Percentiles rank a stretch among this genome's conserved stretches.
phyloP scores from a whole-genome alignment of 2,329 filamentous ascomycete genomes.

The Sclerotinia glacialis region DNA sequence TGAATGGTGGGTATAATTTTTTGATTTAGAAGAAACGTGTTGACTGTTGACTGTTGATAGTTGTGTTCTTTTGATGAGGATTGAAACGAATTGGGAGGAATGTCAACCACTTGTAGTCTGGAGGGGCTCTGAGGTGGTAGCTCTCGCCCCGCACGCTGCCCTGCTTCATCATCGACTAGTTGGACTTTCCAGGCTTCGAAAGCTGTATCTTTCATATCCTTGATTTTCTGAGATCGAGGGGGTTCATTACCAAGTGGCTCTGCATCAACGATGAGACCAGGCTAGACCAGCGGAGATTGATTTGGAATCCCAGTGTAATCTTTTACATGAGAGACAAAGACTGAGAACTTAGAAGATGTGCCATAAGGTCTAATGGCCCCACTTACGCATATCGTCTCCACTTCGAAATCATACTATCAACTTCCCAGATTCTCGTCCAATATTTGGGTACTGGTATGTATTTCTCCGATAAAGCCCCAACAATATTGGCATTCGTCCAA shows the following conservation, averaged over 20 bases:
- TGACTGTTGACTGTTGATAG: background rate
- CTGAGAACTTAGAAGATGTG: background rate
- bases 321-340: background rate
- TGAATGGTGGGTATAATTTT: constrained; percentile 9
- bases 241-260: constrained; percentile 6
- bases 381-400: background rate
- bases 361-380: background rate
- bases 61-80: background rate
- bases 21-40: background rate
- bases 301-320: background rate
- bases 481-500: background rate
- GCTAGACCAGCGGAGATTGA: background rate
- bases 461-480: background rate
- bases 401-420: background rate
- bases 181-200: background rate
- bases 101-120: constrained; percentile 3
- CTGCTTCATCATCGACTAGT: constrained; percentile 8
- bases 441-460: background rate
- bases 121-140: background rate
- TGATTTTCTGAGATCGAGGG: constrained; percentile 6
- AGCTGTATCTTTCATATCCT: background rate
- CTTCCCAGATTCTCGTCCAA: background rate
- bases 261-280: constrained; percentile 5
- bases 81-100: constrained; percentile 13
- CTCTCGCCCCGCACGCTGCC: background rate